These are phyloP conservation scores for Conticribra weissflogii DNA, from an alignment of 108 stramenopile genomes.

Conservation along the genomic window DNA sequence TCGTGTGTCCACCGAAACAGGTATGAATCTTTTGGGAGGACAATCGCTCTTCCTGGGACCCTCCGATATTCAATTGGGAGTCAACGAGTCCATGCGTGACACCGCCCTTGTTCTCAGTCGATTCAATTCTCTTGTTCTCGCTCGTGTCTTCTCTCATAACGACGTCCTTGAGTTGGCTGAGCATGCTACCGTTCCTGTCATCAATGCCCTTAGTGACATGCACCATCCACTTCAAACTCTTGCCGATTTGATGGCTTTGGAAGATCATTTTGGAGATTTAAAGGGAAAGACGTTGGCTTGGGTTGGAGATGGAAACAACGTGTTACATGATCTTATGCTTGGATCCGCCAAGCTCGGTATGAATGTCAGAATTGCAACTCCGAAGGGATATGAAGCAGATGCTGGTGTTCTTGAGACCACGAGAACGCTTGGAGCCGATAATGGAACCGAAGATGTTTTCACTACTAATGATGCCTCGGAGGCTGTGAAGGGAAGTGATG, in stretches of 20 bases:
- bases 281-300: constrained; percentile 91
- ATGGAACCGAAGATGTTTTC: constrained; percentile 57
- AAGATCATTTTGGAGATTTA: constrained; percentile 88
- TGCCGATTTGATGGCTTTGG: constrained; percentile 95
- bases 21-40: constrained; percentile 92
- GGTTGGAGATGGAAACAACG: constrained; percentile 99
- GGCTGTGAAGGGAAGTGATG: constrained; percentile 90
- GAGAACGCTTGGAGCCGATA: constrained; percentile 60
- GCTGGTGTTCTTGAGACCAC: constrained; percentile 68
- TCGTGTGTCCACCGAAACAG: constrained; percentile 96
- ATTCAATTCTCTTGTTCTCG: constrained; percentile 92
- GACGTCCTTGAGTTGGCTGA: constrained; percentile 85
- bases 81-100: constrained; percentile 95
- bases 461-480: constrained; percentile 78
- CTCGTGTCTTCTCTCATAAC: constrained; percentile 90
- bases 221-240: constrained; percentile 98
- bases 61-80: constrained; percentile 94
- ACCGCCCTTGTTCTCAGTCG: constrained; percentile 89
- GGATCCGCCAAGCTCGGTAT: constrained; percentile 91
- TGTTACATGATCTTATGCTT: constrained; percentile 95
- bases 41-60: constrained; percentile 94
- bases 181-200: constrained; percentile 90
- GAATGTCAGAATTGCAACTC: constrained; percentile 94
- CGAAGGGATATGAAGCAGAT: constrained; percentile 89
- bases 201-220: constrained; percentile 95